Evolutionary conservation across 2,329 filamentous ascomycete genomes (phyloP).

Genomic region (Ophiostoma tasmaniense): DNA sequence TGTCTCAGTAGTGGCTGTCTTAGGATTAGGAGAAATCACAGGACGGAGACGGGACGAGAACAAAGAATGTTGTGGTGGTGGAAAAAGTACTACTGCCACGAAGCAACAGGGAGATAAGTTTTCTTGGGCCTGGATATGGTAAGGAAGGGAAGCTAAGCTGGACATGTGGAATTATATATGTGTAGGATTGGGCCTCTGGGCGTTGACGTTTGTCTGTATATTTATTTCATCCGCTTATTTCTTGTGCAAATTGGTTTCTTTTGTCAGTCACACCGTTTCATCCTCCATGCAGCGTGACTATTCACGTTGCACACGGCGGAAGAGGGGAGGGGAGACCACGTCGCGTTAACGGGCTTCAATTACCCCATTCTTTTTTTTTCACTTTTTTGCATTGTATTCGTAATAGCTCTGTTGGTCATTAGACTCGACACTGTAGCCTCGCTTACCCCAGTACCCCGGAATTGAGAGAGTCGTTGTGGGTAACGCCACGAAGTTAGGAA

Average conservation of each 20-base stretch:
- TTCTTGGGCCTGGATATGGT: background rate
- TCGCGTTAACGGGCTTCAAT: background rate
- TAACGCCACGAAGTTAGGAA: background rate
- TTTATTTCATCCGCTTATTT: background rate
- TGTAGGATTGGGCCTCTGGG: too few relatives aligned
- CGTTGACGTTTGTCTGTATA: background rate
- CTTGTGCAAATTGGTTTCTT: background rate
- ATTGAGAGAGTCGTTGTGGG: background rate
- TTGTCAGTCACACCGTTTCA: background rate
- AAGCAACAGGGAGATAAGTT: background rate
- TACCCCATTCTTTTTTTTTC: background rate
- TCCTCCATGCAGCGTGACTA: background rate
- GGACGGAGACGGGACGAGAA: background rate
- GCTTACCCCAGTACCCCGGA: background rate
- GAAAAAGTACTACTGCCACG: background rate
- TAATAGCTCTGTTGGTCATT: background rate
- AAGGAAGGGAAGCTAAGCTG: background rate
- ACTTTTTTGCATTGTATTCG: background rate
- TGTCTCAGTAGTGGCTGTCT: background rate
- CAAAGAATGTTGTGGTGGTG: background rate
- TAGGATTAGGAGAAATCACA: background rate
- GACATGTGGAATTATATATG: background rate
- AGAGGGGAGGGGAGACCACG: background rate
- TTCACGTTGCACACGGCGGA: background rate
- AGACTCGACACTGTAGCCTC: background rate